Conservation (phyloP, 495 filamentous ascomycete genomes). For the Barbatosphaeria neglecta region DNA sequence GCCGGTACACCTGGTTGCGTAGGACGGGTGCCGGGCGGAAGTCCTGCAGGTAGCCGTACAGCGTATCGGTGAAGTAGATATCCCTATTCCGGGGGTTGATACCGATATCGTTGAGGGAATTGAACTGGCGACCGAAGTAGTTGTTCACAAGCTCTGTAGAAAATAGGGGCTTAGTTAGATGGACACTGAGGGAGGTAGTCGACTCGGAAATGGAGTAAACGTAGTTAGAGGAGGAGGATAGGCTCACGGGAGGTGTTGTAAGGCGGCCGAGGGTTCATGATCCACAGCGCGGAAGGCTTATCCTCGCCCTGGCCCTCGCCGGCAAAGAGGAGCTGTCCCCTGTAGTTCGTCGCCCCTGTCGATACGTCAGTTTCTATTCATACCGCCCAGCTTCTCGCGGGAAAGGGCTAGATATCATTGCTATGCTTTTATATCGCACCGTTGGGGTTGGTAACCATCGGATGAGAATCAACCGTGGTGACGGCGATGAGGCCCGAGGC, state of each 20-base stretch:
- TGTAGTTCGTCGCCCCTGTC: slow-evolving; percentile 39
- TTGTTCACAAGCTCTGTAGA: slow-evolving; percentile 31
- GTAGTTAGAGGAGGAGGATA: background rate
- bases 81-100: slow-evolving; percentile 39
- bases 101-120: slow-evolving; percentile 47
- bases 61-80: slow-evolving; percentile 54
- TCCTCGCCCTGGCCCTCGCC: slow-evolving; percentile 37
- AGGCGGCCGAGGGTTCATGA: slow-evolving; percentile 35
- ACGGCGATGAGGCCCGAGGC: slow-evolving; percentile 30
- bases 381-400: background rate
- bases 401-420: too few relatives aligned
- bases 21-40: slow-evolving; percentile 41
- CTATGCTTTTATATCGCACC: slow-evolving; percentile 21
- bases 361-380: too few relatives aligned
- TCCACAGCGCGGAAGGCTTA: slow-evolving; percentile 25
- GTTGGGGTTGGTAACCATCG: slow-evolving; percentile 37
- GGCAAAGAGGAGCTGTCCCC: slow-evolving; percentile 29
- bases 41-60: slow-evolving; percentile 48
- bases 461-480: slow-evolving; percentile 19
- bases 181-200: background rate
- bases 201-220: background rate
- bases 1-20: slow-evolving; percentile 47
- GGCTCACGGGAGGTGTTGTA: slow-evolving; percentile 37
- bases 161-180: background rate
- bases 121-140: slow-evolving; percentile 48